These are phyloP conservation scores for Cytospora schulzeri DNA, from an alignment of 2,329 filamentous ascomycete species.

Conservation along the genomic window DNA sequence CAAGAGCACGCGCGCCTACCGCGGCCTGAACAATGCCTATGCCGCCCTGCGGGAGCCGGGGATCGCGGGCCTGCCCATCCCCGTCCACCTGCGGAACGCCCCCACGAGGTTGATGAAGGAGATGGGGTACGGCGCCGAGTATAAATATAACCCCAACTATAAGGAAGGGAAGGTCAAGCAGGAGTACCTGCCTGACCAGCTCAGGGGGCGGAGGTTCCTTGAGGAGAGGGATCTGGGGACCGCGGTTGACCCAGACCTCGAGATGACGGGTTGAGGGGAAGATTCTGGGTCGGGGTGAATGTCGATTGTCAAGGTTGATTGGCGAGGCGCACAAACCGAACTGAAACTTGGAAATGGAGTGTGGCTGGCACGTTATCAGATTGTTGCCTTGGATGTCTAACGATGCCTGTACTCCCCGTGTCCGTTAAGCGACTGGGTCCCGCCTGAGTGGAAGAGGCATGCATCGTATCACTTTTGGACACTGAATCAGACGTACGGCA, in stretches of 20 bases:
- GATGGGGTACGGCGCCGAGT: slow-evolving; percentile 84
- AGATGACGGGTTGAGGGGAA: slow-evolving; percentile 37
- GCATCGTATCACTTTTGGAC: neutral
- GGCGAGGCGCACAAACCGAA: neutral
- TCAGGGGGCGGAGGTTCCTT: slow-evolving; percentile 73
- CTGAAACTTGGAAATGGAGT: neutral
- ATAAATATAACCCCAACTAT: slow-evolving; percentile 97
- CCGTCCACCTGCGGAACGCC: slow-evolving; percentile 86
- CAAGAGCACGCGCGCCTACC: slow-evolving; percentile 86
- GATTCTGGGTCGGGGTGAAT: neutral
- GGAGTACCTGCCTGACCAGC: slow-evolving; percentile 81
- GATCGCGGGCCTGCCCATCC: slow-evolving; percentile 78
- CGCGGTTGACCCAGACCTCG: slow-evolving; percentile 71
- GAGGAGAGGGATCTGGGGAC: slow-evolving; percentile 80
- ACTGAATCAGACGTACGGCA: neutral
- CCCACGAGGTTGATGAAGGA: slow-evolving; percentile 93
- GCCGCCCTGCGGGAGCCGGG: slow-evolving; percentile 81
- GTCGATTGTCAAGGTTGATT: neutral
- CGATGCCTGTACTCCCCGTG: neutral
- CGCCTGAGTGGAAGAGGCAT: neutral
- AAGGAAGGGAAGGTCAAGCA: slow-evolving; percentile 78
- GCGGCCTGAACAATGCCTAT: slow-evolving; percentile 78
- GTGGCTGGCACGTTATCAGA: neutral
- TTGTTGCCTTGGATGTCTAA: neutral
- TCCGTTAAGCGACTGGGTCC: neutral